These are phyloP conservation scores for Daldinia vernicosa DNA, from an alignment of 495 filamentous ascomycete species.

Conservation along the genomic window DNA sequence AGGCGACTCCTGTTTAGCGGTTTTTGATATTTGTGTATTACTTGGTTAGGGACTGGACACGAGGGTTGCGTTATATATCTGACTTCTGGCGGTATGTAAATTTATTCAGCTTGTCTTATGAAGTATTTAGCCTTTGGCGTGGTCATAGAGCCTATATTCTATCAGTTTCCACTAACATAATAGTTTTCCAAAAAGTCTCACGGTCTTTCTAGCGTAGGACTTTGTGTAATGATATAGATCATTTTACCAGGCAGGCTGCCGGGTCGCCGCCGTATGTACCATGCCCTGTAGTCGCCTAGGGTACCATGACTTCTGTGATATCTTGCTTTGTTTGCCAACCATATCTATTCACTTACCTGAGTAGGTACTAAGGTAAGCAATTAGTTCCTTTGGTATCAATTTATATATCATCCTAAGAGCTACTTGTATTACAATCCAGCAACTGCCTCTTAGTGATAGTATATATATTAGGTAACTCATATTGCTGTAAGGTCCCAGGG, in stretches of 20 bases:
- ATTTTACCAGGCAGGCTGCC: background rate
- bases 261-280: background rate
- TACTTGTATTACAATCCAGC: background rate
- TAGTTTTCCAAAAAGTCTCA: background rate
- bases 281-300: background rate
- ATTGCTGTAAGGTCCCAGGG: too few relatives aligned
- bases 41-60: background rate
- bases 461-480: background rate
- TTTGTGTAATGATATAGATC: background rate
- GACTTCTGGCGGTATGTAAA: background rate
- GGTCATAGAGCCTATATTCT: background rate
- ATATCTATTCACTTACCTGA: too few relatives aligned
- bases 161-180: background rate
- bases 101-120: background rate
- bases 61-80: background rate
- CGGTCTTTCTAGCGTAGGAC: background rate
- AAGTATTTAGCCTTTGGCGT: background rate
- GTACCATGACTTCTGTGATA: background rate
- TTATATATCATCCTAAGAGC: background rate
- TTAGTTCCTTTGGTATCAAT: background rate
- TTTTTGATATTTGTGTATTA: background rate
- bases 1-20: constrained; percentile 1
- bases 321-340: background rate
- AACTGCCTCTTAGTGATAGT: background rate
- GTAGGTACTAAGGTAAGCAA: too few relatives aligned